Base-by-base conservation (phyloP, 495 filamentous ascomycete genomes). In the Xylaria flabelliformis region DNA sequence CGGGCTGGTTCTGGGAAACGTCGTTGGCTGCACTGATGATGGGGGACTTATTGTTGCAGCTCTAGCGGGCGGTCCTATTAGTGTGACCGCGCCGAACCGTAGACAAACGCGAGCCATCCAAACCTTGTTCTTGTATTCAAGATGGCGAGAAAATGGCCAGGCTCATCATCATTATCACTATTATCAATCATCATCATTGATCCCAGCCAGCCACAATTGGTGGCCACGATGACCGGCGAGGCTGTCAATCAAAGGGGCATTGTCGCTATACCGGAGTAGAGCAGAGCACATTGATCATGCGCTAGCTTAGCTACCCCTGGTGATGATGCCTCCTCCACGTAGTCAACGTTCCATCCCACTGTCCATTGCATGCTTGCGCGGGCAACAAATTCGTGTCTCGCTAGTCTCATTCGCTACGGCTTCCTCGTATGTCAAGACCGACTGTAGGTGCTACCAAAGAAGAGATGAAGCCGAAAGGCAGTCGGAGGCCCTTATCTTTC, bases 1-100 rank as follows among this genome's bases (percentile, higher is more conserved):
- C 70, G 63, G 63, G 63, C 50, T 72, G 70, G 70, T 67, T 67
- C 70, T 71, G 62, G 48, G 48, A 50, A 61, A 71, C 34, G 9
- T 53, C 51, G 46, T 64, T 58, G 61, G 53, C 55, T 62, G 67
- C 50, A 50, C 41, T 32, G 26, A 34, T 50, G 46, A 64, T 71
- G 36, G 58, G 58, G 46, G 62, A 55, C 44, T 64, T 44, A 8
- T 36, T 56, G 59, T 64, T 32, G 69, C 46, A 62, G 55, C 68
- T 67, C 34, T 65, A 41, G 56, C 42, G 39, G 56, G 56, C 42
- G 39, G 56, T 50, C 41, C 24, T 6, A 62, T 61, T 68, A 34
- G 51, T 59, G 53, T 41, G 53, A 10, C 44, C 24, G n/a, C 61
- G 64, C 64, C 64, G 46, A 53, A 39, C 64, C 64, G 58, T 61